Conservation (phyloP, 2,329 filamentous ascomycete genomes). For the Fusarium sp. region DNA sequence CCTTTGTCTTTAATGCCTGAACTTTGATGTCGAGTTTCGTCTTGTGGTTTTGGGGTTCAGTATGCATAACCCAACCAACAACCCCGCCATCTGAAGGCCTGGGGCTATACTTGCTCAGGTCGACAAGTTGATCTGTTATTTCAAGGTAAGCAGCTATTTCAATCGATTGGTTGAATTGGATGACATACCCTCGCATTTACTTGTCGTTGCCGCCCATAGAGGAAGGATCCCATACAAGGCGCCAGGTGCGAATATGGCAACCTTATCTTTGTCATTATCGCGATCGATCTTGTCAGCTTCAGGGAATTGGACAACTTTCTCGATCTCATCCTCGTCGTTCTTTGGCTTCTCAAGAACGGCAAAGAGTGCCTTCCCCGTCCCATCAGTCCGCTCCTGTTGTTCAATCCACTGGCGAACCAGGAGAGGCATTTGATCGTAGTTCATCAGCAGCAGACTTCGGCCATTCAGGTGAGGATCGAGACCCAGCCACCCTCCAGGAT, state of each 20-base stretch:
- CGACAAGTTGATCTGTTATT: conserved; percentile 42
- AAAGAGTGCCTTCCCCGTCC: conserved; percentile 54
- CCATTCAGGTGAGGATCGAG: conserved; percentile 64
- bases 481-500: conserved; percentile 65
- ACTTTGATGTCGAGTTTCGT: conserved; percentile 53
- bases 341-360: conserved; percentile 56
- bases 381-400: conserved; percentile 52
- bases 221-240: conserved; percentile 63
- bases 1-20: conserved; percentile 49
- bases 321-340: conserved; percentile 53
- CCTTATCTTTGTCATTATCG: conserved; percentile 49
- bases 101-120: conserved; percentile 48
- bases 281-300: conserved; percentile 45
- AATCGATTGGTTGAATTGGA: neutral
- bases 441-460: conserved; percentile 61
- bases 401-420: conserved; percentile 62
- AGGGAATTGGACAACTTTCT: conserved; percentile 51
- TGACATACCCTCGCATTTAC: conserved; percentile 56
- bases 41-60: conserved; percentile 46
- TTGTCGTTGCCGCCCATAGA: conserved; percentile 60
- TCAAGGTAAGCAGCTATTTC: conserved; percentile 5
- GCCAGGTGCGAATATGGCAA: conserved; percentile 65
- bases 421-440: conserved; percentile 57
- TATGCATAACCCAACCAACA: conserved; percentile 49
- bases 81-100: conserved; percentile 44